A percentile compares a stretch with the other conserved stretches of the same genome.
These are phyloP conservation scores for Lactifluus pinguis DNA, from an alignment of 768 basidiomycete species.

Conservation along the genomic window DNA sequence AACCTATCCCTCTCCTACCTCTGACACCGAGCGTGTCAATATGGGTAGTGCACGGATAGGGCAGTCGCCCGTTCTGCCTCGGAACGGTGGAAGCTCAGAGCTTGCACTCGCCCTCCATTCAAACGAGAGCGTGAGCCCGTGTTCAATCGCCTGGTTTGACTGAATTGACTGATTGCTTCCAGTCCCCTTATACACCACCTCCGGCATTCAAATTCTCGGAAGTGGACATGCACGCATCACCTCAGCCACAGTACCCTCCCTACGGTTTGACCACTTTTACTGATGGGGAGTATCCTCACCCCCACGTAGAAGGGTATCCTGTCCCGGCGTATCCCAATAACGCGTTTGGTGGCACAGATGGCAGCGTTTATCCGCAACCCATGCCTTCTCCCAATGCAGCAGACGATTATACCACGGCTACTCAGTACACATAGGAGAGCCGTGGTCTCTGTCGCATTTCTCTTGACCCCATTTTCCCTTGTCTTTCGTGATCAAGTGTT, in stretches of 20 bases:
- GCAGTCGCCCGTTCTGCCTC: constrained; percentile 3
- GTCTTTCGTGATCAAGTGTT: neutral
- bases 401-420: constrained; percentile 6
- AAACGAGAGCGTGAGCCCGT: constrained; percentile 11
- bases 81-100: constrained; percentile 6
- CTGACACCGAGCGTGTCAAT: constrained; percentile 12
- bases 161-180: neutral
- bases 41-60: neutral
- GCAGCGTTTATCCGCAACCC: constrained; percentile 1
- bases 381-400: neutral
- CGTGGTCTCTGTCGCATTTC: too few species aligned
- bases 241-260: neutral
- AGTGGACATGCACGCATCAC: neutral
- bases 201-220: constrained; percentile 13
- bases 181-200: constrained; percentile 14
- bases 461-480: neutral
- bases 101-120: constrained; percentile 14
- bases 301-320: constrained; percentile 7
- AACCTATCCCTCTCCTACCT: constrained; percentile 17
- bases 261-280: neutral
- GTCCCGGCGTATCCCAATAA: neutral
- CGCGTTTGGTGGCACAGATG: constrained; percentile 5
- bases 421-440: constrained; percentile 4
- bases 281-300: constrained; percentile 7
- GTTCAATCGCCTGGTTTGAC: neutral